A percentile compares a stretch with the other conserved stretches of the same genome.
Evolutionary conservation across 768 basidiomycete genomes (phyloP).

Genomic region (Fistulinella prunicolor): DNA sequence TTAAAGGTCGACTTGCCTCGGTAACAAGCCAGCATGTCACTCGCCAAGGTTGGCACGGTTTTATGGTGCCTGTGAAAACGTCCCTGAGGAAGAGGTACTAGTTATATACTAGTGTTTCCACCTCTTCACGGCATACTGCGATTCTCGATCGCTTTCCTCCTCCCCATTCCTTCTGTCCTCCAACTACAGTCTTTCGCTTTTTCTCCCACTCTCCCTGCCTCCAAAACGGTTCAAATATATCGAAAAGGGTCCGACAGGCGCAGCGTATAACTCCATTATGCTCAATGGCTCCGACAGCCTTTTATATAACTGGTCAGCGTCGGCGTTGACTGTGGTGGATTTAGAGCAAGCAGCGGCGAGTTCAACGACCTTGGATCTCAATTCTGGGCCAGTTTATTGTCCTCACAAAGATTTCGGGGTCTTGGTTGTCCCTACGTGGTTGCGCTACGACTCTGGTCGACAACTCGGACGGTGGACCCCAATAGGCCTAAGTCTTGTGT

Average conservation of each 20-base stretch:
- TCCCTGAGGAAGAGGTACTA: conserved; percentile 15
- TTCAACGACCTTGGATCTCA: neutral
- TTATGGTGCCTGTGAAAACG: conserved; percentile 13
- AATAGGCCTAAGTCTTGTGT: conserved; percentile 45
- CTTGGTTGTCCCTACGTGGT: conserved; percentile 42
- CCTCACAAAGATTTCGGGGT: conserved; percentile 39
- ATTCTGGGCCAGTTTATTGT: neutral
- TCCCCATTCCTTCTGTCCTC: conserved; percentile 5
- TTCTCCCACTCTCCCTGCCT: neutral
- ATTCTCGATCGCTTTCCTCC: neutral
- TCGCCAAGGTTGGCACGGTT: neutral
- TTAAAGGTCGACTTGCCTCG: neutral
- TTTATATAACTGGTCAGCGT: conserved; percentile 15
- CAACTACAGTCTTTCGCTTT: conserved; percentile 18
- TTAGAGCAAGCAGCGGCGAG: conserved; percentile 1
- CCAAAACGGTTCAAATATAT: neutral
- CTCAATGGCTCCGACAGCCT: conserved; percentile 9
- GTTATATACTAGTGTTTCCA: conserved; percentile 8
- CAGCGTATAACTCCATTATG: conserved; percentile 2
- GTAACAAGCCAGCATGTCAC: neutral
- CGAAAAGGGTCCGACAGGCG: neutral
- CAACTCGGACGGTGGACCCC: conserved; percentile 41
- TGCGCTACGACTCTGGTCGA: conserved; percentile 39
- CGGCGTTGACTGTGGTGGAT: conserved; percentile 10
- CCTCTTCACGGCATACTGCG: neutral